Base-by-base conservation (phyloP, 208 protist genomes). In the Vickermania ingenoplastis region DNA sequence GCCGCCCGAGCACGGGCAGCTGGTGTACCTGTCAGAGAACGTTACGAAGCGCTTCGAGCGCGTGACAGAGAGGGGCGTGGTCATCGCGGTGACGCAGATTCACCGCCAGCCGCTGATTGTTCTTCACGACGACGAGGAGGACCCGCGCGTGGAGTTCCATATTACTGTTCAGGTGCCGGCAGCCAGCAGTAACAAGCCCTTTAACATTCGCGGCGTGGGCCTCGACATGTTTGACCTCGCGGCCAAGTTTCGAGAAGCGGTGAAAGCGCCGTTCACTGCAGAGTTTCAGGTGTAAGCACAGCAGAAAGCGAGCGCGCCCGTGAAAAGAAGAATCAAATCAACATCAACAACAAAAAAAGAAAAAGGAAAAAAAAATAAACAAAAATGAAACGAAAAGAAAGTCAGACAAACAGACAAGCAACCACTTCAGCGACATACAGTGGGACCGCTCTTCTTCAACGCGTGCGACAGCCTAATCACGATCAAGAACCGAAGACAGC, bases 1-100 rank as follows among this genome's bases (percentile, higher is more conserved):
- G 53, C 83, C 89, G 22, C 63, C 89, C 0, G 89, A 92, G 55
- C 73, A 83, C n/a, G 89, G 89, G 5, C 84, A 95, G 68, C 65
- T 95, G n/a, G 67, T 92, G 13, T 95, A 95, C 69, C 70, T 92
- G n/a, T 86, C 79, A 23, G 84, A 95, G 63, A 90, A 92, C 61
- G 79, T 86, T 56, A 81, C 77, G 14, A 77, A 81, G 7, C 80
- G 77, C 45, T 91, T 83, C 52, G 89, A 95, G 69, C 85, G 81
- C 57, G 71, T 77, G 25, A 78, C 71, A 21, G 79, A 83, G n/a
- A 77, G 68, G 29, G 79, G 80, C 7, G 71, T 87, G 24, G 74
- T 75, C 22, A 41, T 90, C 4, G 74, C 74, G 21, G 80, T 87
- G 52, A 74, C 61, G 29, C 83, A 92, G 75, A 61, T 83, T 41